Evolutionary conservation across 163 green algal genomes (phyloP), one percentile per base, ranked within the genome.

Genomic region (Volvox carteri): DNA sequence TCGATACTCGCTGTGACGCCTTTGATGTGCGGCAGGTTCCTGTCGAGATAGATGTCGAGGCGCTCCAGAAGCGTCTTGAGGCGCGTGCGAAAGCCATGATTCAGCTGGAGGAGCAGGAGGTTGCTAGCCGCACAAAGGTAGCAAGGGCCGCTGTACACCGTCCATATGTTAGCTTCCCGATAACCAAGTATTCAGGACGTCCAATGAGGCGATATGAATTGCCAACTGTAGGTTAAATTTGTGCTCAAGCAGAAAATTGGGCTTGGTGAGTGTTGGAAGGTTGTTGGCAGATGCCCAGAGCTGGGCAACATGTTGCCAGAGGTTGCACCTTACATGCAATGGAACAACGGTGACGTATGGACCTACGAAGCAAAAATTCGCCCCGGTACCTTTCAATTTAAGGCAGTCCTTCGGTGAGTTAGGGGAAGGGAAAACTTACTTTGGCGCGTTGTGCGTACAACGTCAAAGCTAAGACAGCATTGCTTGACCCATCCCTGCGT

Each of bases 171-270:
- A n/a, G n/a, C n/a, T 44, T 48, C 8, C 25, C 33, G n/a, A 16
- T 16, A 60, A 65, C 54, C 3, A 65, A 65, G 28, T 65, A 8
- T 65, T 65, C 54, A 25, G 54, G n/a, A n/a, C n/a, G n/a, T n/a
- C n/a, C n/a, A n/a, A n/a, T n/a, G n/a, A n/a, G n/a, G n/a, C n/a
- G n/a, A n/a, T n/a, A n/a, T n/a, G n/a, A n/a, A n/a, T n/a, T n/a
- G n/a, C n/a, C n/a, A n/a, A n/a, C 0, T 11, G n/a, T 84, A 94
- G 91, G 90, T 94, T 28, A 93, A 91, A 74, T 90, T 94, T 60
- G 30, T 87, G 4, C 70, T 94, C 14, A 76, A 90, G 70, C 78
- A 85, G 52, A 30, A 86, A 65, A 54, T 88, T 18, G 83, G 56
- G 5, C 90, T 93, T 48, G 91, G 91, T 44, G 91, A 94, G 86